These are phyloP conservation scores for Auricularia sp. DNA, from an alignment of 768 basidiomycete species.

Conservation along the genomic window DNA sequence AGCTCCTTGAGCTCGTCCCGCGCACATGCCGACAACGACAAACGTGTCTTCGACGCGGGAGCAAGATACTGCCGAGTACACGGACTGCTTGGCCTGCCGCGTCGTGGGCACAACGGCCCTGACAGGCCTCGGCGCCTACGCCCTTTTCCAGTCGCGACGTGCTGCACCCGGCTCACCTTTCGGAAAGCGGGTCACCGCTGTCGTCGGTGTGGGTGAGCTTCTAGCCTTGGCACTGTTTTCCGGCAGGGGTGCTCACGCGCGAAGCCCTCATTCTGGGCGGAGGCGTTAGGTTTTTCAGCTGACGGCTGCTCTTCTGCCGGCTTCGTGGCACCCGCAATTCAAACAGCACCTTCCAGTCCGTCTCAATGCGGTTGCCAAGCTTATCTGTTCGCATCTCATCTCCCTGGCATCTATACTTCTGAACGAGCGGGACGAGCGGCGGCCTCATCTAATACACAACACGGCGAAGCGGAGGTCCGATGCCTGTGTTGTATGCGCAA, in stretches of 20 bases:
- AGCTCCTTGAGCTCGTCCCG: too few relatives aligned
- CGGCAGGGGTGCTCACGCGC: slow-evolving; percentile 18
- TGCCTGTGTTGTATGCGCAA: too few relatives aligned
- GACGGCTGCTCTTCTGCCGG: slow-evolving; percentile 6
- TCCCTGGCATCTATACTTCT: too few relatives aligned
- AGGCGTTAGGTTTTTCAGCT: background rate
- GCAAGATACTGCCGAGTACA: background rate
- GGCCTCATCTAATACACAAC: too few relatives aligned
- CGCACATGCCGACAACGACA: too few relatives aligned
- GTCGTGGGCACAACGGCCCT: slow-evolving; percentile 59
- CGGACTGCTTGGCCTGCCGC: slow-evolving; percentile 62
- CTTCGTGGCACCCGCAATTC: too few relatives aligned
- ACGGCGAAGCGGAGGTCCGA: too few relatives aligned
- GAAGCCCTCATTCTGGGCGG: slow-evolving; percentile 5
- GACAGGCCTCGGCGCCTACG: slow-evolving; percentile 55
- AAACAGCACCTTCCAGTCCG: too few relatives aligned
- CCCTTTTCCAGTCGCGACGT: slow-evolving; percentile 52
- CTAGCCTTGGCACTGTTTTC: slow-evolving; percentile 16
- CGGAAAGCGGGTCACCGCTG: slow-evolving; percentile 54
- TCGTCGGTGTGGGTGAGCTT: slow-evolving; percentile 50
- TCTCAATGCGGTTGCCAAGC: too few relatives aligned
- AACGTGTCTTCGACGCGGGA: too few relatives aligned
- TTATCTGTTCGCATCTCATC: too few relatives aligned
- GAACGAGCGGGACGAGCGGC: too few relatives aligned
- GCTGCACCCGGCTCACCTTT: slow-evolving; percentile 49